Evolutionary conservation across 1,284 basidiomycete genomes (phyloP).

Genomic region (Tausonia pullulans): DNA sequence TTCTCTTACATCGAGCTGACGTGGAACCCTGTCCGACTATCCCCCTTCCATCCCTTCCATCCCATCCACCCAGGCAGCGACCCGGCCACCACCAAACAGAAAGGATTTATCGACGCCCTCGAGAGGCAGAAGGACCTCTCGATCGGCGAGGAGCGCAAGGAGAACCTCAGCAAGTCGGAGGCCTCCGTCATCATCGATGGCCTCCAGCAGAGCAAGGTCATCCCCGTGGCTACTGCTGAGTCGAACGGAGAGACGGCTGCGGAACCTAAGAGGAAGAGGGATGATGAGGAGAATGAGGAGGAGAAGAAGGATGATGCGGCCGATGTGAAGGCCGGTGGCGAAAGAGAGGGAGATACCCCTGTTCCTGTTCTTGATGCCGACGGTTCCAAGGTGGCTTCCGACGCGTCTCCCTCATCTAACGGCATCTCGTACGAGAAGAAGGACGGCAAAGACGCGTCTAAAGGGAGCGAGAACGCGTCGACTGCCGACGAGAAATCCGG

Average conservation of each 20-base stretch:
- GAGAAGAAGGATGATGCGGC: not conserved
- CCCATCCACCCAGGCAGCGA: slow-evolving; percentile 20
- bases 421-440: not conserved
- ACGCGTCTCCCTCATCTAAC: too few species aligned
- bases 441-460: not conserved
- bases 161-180: slow-evolving; percentile 27
- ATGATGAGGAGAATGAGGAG: not conserved
- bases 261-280: not conserved
- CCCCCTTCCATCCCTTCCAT: too few species aligned
- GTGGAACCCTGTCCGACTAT: too few species aligned
- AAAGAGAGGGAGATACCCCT: not conserved
- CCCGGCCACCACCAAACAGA: slow-evolving; percentile 29
- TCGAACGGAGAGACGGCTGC: not conserved
- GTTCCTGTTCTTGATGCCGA: too few species aligned
- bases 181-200: slow-evolving; percentile 24
- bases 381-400: too few species aligned
- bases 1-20: too few species aligned
- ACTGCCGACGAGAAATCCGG: not conserved
- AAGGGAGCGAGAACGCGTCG: not conserved
- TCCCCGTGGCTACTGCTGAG: not conserved
- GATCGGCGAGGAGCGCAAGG: slow-evolving; percentile 2
- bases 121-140: slow-evolving; percentile 23
- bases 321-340: not conserved
- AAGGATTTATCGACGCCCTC: slow-evolving; percentile 27
- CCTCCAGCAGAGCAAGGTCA: slow-evolving; percentile 3